A percentile compares a stretch with the other conserved stretches of the same genome.
phyloP scores from a whole-genome alignment of 768 basidiomycete genomes.

The Russula ochroleuca region DNA sequence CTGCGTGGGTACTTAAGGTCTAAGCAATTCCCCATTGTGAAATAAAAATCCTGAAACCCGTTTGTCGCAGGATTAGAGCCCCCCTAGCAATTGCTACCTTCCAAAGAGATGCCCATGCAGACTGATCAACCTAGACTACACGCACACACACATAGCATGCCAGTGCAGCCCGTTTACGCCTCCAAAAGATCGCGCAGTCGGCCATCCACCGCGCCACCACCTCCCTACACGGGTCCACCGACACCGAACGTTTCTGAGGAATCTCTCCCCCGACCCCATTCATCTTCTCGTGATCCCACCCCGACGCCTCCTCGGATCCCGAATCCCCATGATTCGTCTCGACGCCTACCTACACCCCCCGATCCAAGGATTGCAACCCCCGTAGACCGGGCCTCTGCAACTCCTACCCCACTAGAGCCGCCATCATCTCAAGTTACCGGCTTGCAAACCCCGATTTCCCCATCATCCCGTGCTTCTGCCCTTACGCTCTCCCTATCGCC shows the following conservation, averaged over 20 bases:
- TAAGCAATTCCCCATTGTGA: not conserved
- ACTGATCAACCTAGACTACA: not conserved
- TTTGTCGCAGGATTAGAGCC: not conserved
- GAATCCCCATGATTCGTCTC: not conserved
- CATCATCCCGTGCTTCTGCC: not conserved
- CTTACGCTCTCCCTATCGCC: not conserved
- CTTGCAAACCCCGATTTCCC: not conserved
- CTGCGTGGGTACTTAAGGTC: not conserved
- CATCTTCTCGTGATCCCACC: not conserved
- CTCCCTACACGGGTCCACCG: constrained; percentile 2
- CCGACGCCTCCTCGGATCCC: not conserved
- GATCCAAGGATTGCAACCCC: not conserved
- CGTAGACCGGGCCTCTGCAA: not conserved
- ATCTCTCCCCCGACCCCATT: not conserved
- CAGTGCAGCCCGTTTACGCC: not conserved
- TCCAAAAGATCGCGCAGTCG: not conserved
- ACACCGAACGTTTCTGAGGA: not conserved
- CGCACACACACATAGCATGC: not conserved
- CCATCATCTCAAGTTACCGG: not conserved
- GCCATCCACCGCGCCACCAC: not conserved
- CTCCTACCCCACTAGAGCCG: not conserved
- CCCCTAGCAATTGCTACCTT: not conserved
- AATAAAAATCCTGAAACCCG: not conserved
- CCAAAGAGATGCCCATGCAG: not conserved
- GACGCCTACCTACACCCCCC: not conserved